These are phyloP conservation scores for Saturnispora diversa DNA, from an alignment of 805 yeast species.

Conservation along the genomic window DNA sequence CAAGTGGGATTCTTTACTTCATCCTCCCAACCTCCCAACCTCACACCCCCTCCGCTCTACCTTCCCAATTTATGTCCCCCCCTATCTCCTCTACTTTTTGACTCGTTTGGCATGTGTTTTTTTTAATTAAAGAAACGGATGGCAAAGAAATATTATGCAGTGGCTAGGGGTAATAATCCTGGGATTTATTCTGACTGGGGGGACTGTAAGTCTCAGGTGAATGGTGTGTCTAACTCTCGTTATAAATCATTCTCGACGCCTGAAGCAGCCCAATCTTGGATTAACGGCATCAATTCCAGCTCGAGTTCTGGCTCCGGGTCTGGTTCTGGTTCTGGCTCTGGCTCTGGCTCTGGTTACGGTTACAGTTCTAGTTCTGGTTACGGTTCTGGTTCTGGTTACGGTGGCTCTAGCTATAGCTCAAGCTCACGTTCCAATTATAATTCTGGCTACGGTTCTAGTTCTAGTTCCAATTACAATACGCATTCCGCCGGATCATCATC, in stretches of 20 bases:
- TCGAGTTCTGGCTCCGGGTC: slow-evolving; percentile 4
- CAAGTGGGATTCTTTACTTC: too few relatives aligned
- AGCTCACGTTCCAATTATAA: not conserved
- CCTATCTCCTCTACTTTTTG: not conserved
- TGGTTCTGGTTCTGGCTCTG: not conserved
- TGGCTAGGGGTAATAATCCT: slow-evolving; percentile 39
- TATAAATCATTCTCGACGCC: slow-evolving; percentile 46
- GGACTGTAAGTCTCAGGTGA: slow-evolving; percentile 43
- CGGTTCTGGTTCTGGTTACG: not conserved
- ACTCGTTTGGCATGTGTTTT: not conserved
- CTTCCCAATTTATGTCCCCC: not conserved
- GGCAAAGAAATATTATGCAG: slow-evolving; percentile 39
- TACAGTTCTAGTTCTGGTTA: not conserved
- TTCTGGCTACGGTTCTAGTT: too few relatives aligned
- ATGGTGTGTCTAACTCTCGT: slow-evolving; percentile 48
- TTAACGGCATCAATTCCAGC: slow-evolving; percentile 14
- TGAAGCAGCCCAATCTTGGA: slow-evolving; percentile 43
- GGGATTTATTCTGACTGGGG: slow-evolving; percentile 62
- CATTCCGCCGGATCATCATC: not conserved
- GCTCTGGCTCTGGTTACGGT: not conserved
- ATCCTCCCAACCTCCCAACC: too few relatives aligned
- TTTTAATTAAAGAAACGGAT: not conserved
- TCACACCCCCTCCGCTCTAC: too few relatives aligned
- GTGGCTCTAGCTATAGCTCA: not conserved
- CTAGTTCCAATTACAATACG: not conserved